Conservation (phyloP, 371 early-diverging fungal genomes). For the Thermomucor indicae-seudaticae region DNA sequence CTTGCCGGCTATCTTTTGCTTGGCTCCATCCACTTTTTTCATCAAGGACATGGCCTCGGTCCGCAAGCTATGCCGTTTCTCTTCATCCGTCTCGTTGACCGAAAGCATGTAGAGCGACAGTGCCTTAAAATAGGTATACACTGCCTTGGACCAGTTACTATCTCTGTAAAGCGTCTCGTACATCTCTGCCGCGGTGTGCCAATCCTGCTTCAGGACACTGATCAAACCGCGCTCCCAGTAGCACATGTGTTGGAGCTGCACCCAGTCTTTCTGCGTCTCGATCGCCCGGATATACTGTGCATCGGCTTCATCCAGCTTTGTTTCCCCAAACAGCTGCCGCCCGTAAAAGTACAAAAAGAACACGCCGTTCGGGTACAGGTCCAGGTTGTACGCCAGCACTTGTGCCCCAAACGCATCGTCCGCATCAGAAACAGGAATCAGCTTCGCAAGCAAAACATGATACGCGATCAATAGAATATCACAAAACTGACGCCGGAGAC, state of each 20-base stretch:
- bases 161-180: constrained; percentile 53
- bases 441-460: constrained; percentile 57
- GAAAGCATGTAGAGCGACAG: constrained; percentile 37
- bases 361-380: constrained; percentile 48
- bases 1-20: constrained; percentile 70
- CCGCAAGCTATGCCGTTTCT: constrained; percentile 3
- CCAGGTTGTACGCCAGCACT: constrained; percentile 31
- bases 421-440: constrained; percentile 45
- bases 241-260: constrained; percentile 63
- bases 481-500: constrained; percentile 49
- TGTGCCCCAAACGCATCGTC: constrained; percentile 32
- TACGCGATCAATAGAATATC: constrained; percentile 55
- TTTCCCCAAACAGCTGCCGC: constrained; percentile 39
- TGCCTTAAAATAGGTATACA: constrained; percentile 60
- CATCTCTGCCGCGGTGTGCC: constrained; percentile 42
- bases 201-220: constrained; percentile 37
- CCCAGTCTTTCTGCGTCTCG: constrained; percentile 53
- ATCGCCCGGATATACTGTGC: constrained; percentile 33
- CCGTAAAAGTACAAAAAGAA: constrained; percentile 59
- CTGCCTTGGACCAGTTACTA: constrained; percentile 70
- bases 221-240: constrained; percentile 64
- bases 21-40: constrained; percentile 44
- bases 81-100: neutral
- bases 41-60: constrained; percentile 32
- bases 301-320: constrained; percentile 45